These are phyloP conservation scores for Penicillium steckii DNA, from an alignment of 495 filamentous ascomycete genomes.

Conservation along the genomic window DNA sequence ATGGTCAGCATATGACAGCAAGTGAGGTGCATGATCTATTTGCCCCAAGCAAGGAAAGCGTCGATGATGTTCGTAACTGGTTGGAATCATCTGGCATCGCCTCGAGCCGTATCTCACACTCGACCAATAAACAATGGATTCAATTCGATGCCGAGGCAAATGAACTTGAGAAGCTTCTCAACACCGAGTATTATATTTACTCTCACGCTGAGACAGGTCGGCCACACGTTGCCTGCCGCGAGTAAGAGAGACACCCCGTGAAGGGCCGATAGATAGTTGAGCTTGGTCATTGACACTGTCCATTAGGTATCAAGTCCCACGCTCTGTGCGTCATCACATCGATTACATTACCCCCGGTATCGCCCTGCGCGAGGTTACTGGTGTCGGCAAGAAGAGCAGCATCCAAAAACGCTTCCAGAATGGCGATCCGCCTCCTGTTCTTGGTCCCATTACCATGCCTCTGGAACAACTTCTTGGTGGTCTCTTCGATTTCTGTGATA, in stretches of 20 bases:
- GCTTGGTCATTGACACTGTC: constrained; percentile 2
- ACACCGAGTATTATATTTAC: constrained; percentile 58
- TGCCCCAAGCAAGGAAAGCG: constrained; percentile 39
- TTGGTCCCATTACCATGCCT: constrained; percentile 38
- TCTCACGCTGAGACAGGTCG: constrained; percentile 45
- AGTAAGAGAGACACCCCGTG: constrained; percentile 11
- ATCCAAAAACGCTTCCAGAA: constrained; percentile 16
- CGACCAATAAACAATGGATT: constrained; percentile 52
- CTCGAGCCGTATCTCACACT: constrained; percentile 41
- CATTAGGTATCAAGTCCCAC: constrained; percentile 49
- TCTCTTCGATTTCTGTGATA: constrained; percentile 22
- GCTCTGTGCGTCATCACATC: constrained; percentile 47
- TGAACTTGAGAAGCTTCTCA: constrained; percentile 55
- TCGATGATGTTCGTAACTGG: constrained; percentile 49
- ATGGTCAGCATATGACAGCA: constrained; percentile 48
- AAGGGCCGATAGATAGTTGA: not conserved
- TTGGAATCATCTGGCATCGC: constrained; percentile 48
- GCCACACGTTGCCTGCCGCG: constrained; percentile 47
- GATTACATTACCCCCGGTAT: constrained; percentile 58
- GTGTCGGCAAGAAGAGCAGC: not conserved
- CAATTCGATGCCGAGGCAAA: constrained; percentile 50
- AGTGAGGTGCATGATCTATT: constrained; percentile 53
- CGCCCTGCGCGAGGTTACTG: constrained; percentile 24
- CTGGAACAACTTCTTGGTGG: constrained; percentile 15
- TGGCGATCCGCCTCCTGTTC: constrained; percentile 13